A percentile compares a stretch with the other conserved stretches of the same genome.
Conservation (phyloP, 2,329 filamentous ascomycete species). For the Incumbomyces lentus region DNA sequence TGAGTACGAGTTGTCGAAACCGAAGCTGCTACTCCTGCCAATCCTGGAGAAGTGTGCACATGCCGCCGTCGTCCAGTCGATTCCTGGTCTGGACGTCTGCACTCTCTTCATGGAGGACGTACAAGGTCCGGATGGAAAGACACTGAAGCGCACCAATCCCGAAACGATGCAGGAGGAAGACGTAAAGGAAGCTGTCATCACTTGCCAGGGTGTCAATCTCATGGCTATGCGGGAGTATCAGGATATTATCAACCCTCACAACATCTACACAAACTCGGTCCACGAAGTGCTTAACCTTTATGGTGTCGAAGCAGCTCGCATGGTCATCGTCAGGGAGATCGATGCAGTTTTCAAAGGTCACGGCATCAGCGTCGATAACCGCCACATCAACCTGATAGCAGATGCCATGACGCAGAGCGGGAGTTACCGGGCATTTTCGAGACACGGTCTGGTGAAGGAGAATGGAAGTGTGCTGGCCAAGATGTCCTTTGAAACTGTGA, state of each 20-base stretch:
- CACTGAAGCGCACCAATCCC: constrained; percentile 34
- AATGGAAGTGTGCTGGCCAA: constrained; percentile 90
- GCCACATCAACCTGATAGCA: constrained; percentile 89
- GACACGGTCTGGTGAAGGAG: constrained; percentile 67
- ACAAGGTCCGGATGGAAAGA: constrained; percentile 37
- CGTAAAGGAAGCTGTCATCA: constrained; percentile 37
- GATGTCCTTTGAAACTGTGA: constrained; percentile 98
- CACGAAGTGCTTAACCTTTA: constrained; percentile 73
- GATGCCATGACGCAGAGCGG: constrained; percentile 97
- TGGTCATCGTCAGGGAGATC: constrained; percentile 78
- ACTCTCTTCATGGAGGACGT: constrained; percentile 54
- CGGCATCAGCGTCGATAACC: constrained; percentile 82
- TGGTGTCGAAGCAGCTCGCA: constrained; percentile 85
- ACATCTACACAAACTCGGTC: constrained; percentile 86
- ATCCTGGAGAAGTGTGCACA: constrained; percentile 73
- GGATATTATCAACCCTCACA: constrained; percentile 75
- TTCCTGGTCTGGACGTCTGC: constrained; percentile 64
- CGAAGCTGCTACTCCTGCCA: constrained; percentile 88
- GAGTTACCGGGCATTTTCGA: constrained; percentile 82
- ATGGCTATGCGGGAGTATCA: constrained; percentile 81
- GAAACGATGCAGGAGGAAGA: constrained; percentile 39
- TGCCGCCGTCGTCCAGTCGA: constrained; percentile 75
- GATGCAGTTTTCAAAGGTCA: constrained; percentile 77
- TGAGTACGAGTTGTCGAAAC: constrained; percentile 66
- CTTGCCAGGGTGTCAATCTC: constrained; percentile 79